Conservation (phyloP, 2,329 filamentous ascomycete species). For the Cladosporium colombiae region DNA sequence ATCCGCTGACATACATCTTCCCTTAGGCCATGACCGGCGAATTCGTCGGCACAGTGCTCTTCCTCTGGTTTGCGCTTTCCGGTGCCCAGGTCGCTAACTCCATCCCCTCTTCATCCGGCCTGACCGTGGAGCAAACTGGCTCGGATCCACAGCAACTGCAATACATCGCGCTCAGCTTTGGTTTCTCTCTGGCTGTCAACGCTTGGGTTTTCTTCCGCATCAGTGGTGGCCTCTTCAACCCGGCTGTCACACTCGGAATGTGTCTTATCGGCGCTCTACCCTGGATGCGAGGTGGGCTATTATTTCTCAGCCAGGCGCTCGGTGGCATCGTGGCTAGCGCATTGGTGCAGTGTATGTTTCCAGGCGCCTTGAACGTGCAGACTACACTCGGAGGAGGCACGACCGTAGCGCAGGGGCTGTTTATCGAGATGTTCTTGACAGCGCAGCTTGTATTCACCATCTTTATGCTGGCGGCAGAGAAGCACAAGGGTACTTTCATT, state of each 20-base stretch:
- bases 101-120: slow-evolving; percentile 32
- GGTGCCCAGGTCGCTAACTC: slow-evolving; percentile 49
- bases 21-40: slow-evolving; percentile 37
- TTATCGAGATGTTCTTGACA: slow-evolving; percentile 45
- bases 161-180: slow-evolving; percentile 41
- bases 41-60: slow-evolving; percentile 48
- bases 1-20: not conserved
- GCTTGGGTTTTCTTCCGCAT: slow-evolving; percentile 42
- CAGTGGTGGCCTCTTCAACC: slow-evolving; percentile 39
- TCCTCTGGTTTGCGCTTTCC: slow-evolving; percentile 48
- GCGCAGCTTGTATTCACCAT: slow-evolving; percentile 44
- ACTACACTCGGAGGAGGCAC: slow-evolving; percentile 39
- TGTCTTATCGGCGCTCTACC: slow-evolving; percentile 40
- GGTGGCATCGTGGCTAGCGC: slow-evolving; percentile 40
- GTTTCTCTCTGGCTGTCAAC: slow-evolving; percentile 45
- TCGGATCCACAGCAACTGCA: slow-evolving; percentile 41
- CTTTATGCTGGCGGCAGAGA: slow-evolving; percentile 45
- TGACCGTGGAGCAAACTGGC: slow-evolving; percentile 32
- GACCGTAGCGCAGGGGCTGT: slow-evolving; percentile 41
- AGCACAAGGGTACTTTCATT: slow-evolving; percentile 46
- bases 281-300: slow-evolving; percentile 36
- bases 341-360: slow-evolving; percentile 40
- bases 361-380: slow-evolving; percentile 39
- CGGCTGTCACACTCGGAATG: slow-evolving; percentile 37
- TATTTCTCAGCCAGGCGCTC: slow-evolving; percentile 42